Percentiles rank a stretch among this genome's conserved stretches.
Evolutionary conservation across 140 eudicot species (phyloP).

Genomic region (Bidens hawaiensis): DNA sequence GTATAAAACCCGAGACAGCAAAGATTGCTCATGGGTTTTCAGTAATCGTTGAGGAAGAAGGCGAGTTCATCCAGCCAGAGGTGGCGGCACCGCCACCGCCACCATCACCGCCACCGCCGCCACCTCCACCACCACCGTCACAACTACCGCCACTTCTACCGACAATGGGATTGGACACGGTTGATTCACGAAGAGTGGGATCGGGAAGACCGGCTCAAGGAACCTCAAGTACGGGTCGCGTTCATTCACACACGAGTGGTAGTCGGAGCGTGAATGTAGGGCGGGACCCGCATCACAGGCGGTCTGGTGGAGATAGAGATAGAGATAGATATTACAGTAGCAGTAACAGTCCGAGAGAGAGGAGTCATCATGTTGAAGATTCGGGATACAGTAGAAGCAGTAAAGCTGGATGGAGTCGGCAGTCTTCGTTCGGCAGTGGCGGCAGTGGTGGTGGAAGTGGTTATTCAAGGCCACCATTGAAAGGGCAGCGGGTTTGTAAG

Average conservation of each 20-base stretch:
- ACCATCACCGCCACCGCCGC: conserved; percentile 6
- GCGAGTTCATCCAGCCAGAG: conserved; percentile 40
- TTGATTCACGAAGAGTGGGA: conserved; percentile 29
- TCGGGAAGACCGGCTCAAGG: conserved; percentile 44
- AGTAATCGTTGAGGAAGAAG: conserved; percentile 31
- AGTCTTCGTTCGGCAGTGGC: conserved; percentile 27
- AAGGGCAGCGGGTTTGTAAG: conserved; percentile 67
- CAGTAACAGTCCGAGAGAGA: conserved; percentile 48
- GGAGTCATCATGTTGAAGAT: conserved; percentile 47
- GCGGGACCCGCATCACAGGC: conserved; percentile 39
- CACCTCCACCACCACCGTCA: not conserved
- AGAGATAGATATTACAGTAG: conserved; percentile 36
- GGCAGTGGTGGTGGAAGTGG: conserved; percentile 51
- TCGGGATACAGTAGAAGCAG: conserved; percentile 48
- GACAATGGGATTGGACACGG: conserved; percentile 19
- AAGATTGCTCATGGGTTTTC: conserved; percentile 21
- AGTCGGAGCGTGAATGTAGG: conserved; percentile 26
- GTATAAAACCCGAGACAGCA: conserved; percentile 7
- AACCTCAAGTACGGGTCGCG: conserved; percentile 32
- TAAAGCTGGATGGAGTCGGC: conserved; percentile 54
- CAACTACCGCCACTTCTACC: not conserved
- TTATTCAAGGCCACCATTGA: conserved; percentile 46
- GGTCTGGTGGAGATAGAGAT: conserved; percentile 42
- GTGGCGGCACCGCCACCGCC: conserved; percentile 25
- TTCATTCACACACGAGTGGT: conserved; percentile 10